Evolutionary conservation across 2,329 filamentous ascomycete species (phyloP).

Genomic region (Penicillium frequentans): DNA sequence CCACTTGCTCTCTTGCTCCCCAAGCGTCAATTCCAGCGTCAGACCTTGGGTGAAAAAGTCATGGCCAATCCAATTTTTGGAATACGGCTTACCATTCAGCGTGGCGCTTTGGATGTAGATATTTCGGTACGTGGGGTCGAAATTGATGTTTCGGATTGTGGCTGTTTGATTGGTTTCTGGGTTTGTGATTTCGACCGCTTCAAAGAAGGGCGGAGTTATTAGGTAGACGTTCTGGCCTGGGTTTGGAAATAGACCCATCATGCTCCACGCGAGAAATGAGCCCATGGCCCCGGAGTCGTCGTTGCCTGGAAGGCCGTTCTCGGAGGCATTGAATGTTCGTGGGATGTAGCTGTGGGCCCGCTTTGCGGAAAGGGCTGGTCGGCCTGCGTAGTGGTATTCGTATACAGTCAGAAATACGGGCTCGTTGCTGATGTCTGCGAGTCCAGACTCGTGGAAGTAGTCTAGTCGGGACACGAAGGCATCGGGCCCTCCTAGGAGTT

Average conservation of each 20-base stretch:
- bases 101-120: constrained; percentile 67
- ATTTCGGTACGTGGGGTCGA: constrained; percentile 56
- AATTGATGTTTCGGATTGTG: constrained; percentile 59
- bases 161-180: constrained; percentile 61
- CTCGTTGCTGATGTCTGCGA: constrained; percentile 66
- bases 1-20: constrained; percentile 62
- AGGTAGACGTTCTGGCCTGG: constrained; percentile 68
- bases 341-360: constrained; percentile 66
- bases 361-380: constrained; percentile 52
- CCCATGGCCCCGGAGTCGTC: constrained; percentile 71
- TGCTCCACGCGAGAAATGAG: constrained; percentile 62
- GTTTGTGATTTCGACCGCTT: constrained; percentile 56
- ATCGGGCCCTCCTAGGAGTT: constrained; percentile 59
- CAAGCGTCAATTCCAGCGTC: constrained; percentile 62
- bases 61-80: constrained; percentile 66
- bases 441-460: constrained; percentile 62
- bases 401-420: constrained; percentile 65
- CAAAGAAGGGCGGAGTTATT: constrained; percentile 66
- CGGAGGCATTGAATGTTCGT: constrained; percentile 56
- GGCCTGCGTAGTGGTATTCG: constrained; percentile 68
- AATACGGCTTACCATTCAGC: constrained; percentile 60
- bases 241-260: constrained; percentile 71
- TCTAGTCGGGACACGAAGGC: constrained; percentile 60
- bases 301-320: constrained; percentile 63
- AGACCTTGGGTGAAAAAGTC: constrained; percentile 66